Evolutionary conservation across 768 basidiomycete genomes (phyloP).

Genomic region (Naganishia vaughanmartiniae): DNA sequence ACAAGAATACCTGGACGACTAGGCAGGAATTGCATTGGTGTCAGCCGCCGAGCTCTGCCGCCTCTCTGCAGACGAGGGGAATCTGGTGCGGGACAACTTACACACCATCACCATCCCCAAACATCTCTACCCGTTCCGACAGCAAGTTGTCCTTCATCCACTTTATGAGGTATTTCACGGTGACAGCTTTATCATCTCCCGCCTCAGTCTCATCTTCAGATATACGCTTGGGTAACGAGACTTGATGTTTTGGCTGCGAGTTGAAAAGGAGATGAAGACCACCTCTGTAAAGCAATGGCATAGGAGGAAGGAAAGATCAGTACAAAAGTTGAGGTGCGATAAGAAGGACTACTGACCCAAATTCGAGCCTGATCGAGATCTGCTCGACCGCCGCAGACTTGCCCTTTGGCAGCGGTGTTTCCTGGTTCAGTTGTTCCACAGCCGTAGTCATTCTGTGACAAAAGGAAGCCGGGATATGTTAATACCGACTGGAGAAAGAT

Average conservation of each 20-base stretch:
- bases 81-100: conserved; percentile 52
- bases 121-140: conserved; percentile 81
- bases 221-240: conserved; percentile 38
- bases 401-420: background rate
- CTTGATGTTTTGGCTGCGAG: conserved; percentile 43
- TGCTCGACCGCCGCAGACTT: conserved; percentile 28
- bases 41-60: background rate
- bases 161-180: conserved; percentile 73
- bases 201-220: conserved; percentile 14
- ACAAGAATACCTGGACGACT: conserved; percentile 96
- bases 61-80: background rate
- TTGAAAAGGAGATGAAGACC: conserved; percentile 50
- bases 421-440: background rate
- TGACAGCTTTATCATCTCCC: conserved; percentile 16
- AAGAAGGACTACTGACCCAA: conserved; percentile 42
- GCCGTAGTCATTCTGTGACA: conserved; percentile 3
- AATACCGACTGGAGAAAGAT: background rate
- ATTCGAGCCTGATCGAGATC: conserved; percentile 48
- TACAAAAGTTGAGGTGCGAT: background rate
- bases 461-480: background rate
- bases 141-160: conserved; percentile 74
- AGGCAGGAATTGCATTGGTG: conserved; percentile 5
- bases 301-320: background rate
- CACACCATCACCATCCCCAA: conserved; percentile 83
- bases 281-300: conserved; percentile 34